Evolutionary conservation across 352 stramenopile species (phyloP).

Genomic region (Pythium myriotylum): DNA sequence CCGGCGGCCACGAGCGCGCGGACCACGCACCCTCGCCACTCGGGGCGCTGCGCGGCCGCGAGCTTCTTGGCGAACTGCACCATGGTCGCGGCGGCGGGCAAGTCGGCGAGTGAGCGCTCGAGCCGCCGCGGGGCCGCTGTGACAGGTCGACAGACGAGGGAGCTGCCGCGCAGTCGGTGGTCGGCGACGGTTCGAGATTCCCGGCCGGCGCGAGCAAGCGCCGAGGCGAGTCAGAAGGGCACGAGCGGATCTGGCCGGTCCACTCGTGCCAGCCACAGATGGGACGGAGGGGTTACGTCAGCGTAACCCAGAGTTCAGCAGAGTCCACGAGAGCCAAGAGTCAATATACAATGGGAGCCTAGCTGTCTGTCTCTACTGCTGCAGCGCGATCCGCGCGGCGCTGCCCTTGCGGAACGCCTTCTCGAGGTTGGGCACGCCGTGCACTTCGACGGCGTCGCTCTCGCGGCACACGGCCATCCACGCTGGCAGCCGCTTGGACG

Average conservation of each 20-base stretch:
- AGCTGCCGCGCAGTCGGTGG: constrained; percentile 3
- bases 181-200: constrained; percentile 20
- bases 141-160: constrained; percentile 6
- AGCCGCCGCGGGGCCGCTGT: background rate
- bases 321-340: background rate
- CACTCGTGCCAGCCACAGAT: constrained; percentile 1
- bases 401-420: constrained; percentile 6
- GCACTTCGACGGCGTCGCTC: constrained; percentile 37
- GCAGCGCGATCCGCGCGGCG: background rate
- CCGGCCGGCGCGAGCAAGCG: background rate
- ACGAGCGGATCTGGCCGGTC: constrained; percentile 11
- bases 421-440: constrained; percentile 8
- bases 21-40: constrained; percentile 76
- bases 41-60: constrained; percentile 60
- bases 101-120: too few relatives aligned
- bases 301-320: background rate
- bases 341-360: constrained; percentile 11
- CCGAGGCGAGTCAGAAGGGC: background rate
- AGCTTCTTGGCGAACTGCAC: constrained; percentile 88
- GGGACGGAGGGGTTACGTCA: constrained; percentile 2
- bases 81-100: too few relatives aligned
- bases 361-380: background rate
- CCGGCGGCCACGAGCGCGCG: too few relatives aligned
- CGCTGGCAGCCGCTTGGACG: constrained; percentile 42
- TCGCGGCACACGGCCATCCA: constrained; percentile 69